Evolutionary conservation across 1,139 yeast genomes (phyloP), one percentile per base, ranked within the genome.

Genomic region (Zygosaccharomyces pseudobailii): DNA sequence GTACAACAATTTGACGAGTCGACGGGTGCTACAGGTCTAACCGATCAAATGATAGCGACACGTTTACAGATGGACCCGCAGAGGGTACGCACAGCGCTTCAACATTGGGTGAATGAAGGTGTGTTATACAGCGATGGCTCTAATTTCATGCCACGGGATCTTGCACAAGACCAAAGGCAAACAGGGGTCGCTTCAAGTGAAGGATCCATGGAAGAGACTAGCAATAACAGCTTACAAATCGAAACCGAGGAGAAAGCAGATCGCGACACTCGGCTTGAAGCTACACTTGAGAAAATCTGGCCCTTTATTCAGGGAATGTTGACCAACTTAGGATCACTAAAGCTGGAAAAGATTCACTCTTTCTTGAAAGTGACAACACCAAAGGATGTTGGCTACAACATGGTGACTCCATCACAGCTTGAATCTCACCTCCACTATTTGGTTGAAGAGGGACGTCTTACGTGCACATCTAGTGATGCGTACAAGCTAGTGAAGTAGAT

Each of bases 101-200:
- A 69, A 4, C 84, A 69, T 55, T 86, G 95, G 95, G 74, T 74
- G 1, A 65, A 71, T 22, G 65, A 74, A 43, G 75, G 75, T 0
- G 73, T 85, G 0, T 54, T 85, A 10, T 46, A 44, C 28, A 42
- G 33, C 19, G 39, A 45, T 45, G 57, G 41, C 33, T 48, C 46
- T 3, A 27, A 40, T 10, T 63, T 55, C 40, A 39, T 41, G 7
- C 58, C 56, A 1, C 38, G 55, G 20, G 68, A 66, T 40, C 52
- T 50, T n/a, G 45, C 51, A 8, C 58, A 57, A 37, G 32, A 44
- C 37, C 43, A 47, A 22, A 47, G 46, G 36, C 17, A 40, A 9
- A 28, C 19, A 5, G 33, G 33, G 19, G 3, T n/a, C 6, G 7
- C 39, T 7, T 20, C 23, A 6, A 25, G 17, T 6, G 19, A 17